These are phyloP conservation scores for Fusarium miscanthi DNA, from an alignment of 2,329 filamentous ascomycete species.

Conservation along the genomic window DNA sequence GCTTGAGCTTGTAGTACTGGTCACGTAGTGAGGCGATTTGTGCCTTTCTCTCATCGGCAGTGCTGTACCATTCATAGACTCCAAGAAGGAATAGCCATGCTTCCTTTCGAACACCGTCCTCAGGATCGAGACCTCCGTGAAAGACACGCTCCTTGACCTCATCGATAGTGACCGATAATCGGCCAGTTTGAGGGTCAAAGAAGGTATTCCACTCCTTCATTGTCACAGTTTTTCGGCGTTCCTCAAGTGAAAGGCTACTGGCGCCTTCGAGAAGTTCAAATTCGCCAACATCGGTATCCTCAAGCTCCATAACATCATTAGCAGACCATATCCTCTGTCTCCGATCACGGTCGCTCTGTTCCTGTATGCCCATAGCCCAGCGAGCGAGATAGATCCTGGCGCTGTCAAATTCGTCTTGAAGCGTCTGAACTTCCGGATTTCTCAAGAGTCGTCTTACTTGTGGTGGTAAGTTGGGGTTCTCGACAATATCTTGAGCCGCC, in stretches of 20 bases:
- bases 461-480: conserved; percentile 90
- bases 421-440: conserved; percentile 92
- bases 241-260: conserved; percentile 77
- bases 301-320: conserved; percentile 89
- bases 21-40: conserved; percentile 88
- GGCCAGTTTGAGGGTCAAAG: conserved; percentile 81
- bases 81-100: conserved; percentile 95
- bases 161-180: conserved; percentile 82
- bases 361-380: conserved; percentile 99
- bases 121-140: conserved; percentile 87
- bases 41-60: conserved; percentile 82
- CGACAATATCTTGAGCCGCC: conserved; percentile 90
- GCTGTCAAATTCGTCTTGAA: conserved; percentile 98
- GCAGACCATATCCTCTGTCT: conserved; percentile 93
- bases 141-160: conserved; percentile 98
- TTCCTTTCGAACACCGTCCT: conserved; percentile 94
- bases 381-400: conserved; percentile 92
- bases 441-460: conserved; percentile 86
- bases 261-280: conserved; percentile 93
- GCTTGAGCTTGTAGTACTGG: conserved; percentile 94
- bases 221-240: conserved; percentile 80
- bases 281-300: conserved; percentile 93
- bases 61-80: conserved; percentile 94
- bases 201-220: conserved; percentile 90
- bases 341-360: conserved; percentile 91